Base-by-base conservation (phyloP, 2,329 filamentous ascomycete species). In the Trichoderma koningiopsis region DNA sequence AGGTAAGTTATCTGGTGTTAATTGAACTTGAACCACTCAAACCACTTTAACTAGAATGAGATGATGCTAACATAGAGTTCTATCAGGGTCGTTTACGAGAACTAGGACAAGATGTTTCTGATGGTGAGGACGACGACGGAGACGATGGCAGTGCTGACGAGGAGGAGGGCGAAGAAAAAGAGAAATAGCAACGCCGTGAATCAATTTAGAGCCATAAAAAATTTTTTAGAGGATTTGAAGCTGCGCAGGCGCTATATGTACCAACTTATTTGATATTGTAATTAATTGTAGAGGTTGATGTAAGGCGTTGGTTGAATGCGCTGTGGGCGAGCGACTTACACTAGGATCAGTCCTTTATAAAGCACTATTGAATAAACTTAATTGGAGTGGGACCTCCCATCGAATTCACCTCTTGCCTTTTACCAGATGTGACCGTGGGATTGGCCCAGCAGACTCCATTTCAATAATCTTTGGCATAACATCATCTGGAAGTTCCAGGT, bases 361-460 rank as follows among this genome's bases (percentile, higher is more conserved):
- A 1, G 16, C 1, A 13, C 29, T 24, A n/a, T 58, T 59, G 55
- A 16, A 1, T 3, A 1, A 3, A 1, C 1, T 22, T 27, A 1
- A 33, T 33, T 85, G 87, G 88, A 89, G 88, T 89, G 88, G 86
- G 87, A 90, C 87, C 87, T 86, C 81, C 87, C 89, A 89, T 84
- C 83, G 88, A 90, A 91, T 87, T 88, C 87, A 89, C 88, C 88
- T 89, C 88, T 91, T 91, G 88, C 88, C 88, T 90, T 91, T 91
- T 91, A 91, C 89, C 89, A 91, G 89, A 91, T 89, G 88, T 90
- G 88, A 88, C 89, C 88, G 88, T 90, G 88, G 87, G 75, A 78
- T 77, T 80, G 80, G 83, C 83, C 83, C 83, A 85, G 76, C 75
- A 81, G 78, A 84, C 83, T 85, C 83, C 83, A 80, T 80, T 85